Percentiles rank a stretch among this genome's conserved stretches.
Conservation (phyloP, 2,329 filamentous ascomycete species). For the Aquanectria penicillioides region DNA sequence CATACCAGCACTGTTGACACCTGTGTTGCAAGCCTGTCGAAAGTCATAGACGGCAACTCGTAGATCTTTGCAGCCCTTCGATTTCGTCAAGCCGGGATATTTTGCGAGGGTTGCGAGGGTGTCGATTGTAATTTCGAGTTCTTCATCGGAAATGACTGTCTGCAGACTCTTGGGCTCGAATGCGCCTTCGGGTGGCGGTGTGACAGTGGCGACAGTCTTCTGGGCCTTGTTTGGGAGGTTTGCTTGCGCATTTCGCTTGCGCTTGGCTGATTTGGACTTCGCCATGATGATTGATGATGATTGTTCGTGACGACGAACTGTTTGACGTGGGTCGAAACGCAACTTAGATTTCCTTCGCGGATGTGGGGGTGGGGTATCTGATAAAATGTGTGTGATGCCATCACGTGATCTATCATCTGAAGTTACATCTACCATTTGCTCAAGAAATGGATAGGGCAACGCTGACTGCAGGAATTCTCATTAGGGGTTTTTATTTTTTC, state of each 20-base stretch:
- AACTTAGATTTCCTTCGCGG: too few species aligned
- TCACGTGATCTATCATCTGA: too few species aligned
- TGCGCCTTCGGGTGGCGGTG: constrained; percentile 48
- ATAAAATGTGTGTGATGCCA: not conserved
- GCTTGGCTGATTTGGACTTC: constrained; percentile 57
- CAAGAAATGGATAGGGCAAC: too few species aligned
- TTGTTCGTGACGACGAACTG: too few species aligned
- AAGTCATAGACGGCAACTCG: constrained; percentile 76
- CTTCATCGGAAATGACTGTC: constrained; percentile 68
- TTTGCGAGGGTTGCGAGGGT: constrained; percentile 67
- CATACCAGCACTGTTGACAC: constrained; percentile 65
- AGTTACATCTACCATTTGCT: too few species aligned
- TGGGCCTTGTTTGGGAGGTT: constrained; percentile 49
- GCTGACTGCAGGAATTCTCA: too few species aligned
- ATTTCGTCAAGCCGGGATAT: constrained; percentile 72
- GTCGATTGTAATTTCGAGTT: constrained; percentile 74
- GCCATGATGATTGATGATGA: constrained; percentile 46
- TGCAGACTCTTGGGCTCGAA: constrained; percentile 61
- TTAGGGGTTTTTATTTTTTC: too few species aligned
- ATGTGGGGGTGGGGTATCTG: not conserved
- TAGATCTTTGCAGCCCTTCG: constrained; percentile 73
- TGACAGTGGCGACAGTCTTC: constrained; percentile 46
- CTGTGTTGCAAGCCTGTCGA: constrained; percentile 74
- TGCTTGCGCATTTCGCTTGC: constrained; percentile 53
- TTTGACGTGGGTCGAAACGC: too few species aligned